These are phyloP conservation scores for Zostera marina DNA, from an alignment of 116 monocot genomes.

Conservation along the genomic window DNA sequence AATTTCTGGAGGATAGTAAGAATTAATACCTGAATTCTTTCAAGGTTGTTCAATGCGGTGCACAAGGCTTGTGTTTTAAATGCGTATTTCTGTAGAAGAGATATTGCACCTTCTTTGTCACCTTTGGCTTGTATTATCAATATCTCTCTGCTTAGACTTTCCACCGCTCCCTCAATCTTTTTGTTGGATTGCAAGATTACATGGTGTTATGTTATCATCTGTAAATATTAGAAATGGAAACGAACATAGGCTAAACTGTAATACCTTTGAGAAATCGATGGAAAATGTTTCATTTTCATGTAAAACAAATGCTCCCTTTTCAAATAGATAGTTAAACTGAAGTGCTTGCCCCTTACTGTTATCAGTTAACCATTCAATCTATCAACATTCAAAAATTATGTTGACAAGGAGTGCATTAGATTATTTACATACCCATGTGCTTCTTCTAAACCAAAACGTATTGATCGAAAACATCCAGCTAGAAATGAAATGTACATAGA, in stretches of 20 bases:
- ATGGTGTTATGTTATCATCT: not conserved
- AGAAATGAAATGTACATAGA: constrained; percentile 96
- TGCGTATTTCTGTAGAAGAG: constrained; percentile 53
- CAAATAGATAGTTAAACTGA: constrained; percentile 88
- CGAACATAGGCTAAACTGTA: not conserved
- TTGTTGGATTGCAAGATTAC: not conserved
- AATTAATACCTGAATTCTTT: constrained; percentile 46
- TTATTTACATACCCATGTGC: constrained; percentile 64
- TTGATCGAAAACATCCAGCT: constrained; percentile 86
- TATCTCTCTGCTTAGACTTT: constrained; percentile 73
- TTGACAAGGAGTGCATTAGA: not conserved
- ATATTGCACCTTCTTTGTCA: constrained; percentile 61
- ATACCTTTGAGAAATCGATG: constrained; percentile 77
- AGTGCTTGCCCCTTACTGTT: constrained; percentile 89
- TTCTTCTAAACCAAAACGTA: constrained; percentile 89
- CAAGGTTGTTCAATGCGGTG: constrained; percentile 51
- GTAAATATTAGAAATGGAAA: not conserved
- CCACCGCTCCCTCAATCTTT: constrained; percentile 78
- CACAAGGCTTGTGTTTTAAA: constrained; percentile 44
- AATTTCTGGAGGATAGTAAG: too few species aligned
- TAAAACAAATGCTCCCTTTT: constrained; percentile 56
- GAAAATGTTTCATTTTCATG: constrained; percentile 65
- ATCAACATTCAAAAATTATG: not conserved
- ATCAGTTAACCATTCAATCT: constrained; percentile 7
- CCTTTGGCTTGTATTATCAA: constrained; percentile 87